Evolutionary conservation across 345 rosid species (phyloP).

Genomic region (Mangifera indica): DNA sequence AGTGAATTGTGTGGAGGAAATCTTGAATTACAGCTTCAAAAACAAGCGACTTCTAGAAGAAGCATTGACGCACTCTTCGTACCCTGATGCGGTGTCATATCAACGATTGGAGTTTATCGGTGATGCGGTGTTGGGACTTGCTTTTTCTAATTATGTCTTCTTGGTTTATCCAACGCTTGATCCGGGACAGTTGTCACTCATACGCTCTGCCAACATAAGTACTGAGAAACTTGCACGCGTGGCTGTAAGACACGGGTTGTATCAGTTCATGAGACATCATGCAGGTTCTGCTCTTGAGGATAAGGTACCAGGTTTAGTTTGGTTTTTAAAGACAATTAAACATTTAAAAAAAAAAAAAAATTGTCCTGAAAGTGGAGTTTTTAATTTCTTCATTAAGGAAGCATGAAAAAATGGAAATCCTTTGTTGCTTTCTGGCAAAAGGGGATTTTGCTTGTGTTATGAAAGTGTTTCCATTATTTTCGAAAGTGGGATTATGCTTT

Average conservation of each 20-base stretch:
- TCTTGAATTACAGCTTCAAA: conserved; percentile 47
- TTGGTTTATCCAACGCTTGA: conserved; percentile 50
- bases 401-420: not conserved
- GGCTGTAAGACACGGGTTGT: conserved; percentile 52
- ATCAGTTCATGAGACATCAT: conserved; percentile 43
- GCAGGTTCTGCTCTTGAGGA: conserved; percentile 42
- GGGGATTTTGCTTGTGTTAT: not conserved
- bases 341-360: too few relatives aligned
- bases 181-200: conserved; percentile 47
- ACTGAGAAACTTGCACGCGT: conserved; percentile 88
- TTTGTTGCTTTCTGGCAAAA: not conserved
- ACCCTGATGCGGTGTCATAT: conserved; percentile 37
- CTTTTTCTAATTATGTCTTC: conserved; percentile 48
- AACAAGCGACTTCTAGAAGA: conserved; percentile 49
- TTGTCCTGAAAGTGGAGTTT: not conserved
- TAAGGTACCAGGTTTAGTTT: conserved; percentile 31
- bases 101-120: conserved; percentile 83
- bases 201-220: conserved; percentile 66
- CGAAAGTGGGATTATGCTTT: not conserved
- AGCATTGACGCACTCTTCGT: conserved; percentile 74
- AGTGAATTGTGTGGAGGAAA: conserved; percentile 47
- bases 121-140: conserved; percentile 58
- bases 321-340: not conserved
- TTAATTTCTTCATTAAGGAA: not conserved
- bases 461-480: not conserved